These are phyloP conservation scores for Pseudoscleropodium purum DNA, from an alignment of 225 moss, liverwort and hornwort genomes.

Conservation along the genomic window DNA sequence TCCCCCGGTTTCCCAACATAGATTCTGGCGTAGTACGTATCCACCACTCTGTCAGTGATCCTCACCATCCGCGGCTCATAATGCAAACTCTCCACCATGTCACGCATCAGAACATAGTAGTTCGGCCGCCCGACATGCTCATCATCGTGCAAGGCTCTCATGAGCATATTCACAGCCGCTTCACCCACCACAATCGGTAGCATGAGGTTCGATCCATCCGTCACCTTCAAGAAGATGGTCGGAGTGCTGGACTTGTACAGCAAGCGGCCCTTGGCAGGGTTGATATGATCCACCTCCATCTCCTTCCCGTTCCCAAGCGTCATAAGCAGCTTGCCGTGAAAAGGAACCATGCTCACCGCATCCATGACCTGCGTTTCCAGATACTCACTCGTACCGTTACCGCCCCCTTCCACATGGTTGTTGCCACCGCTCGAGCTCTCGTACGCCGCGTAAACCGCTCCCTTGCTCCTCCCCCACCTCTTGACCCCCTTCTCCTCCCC, in stretches of 20 bases:
- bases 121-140: constrained; percentile 75
- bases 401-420: constrained; percentile 51
- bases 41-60: constrained; percentile 85
- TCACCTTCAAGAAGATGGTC: constrained; percentile 85
- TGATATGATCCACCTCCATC: constrained; percentile 90
- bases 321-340: constrained; percentile 83
- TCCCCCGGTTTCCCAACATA: constrained; percentile 77
- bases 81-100: constrained; percentile 74
- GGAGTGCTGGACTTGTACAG: constrained; percentile 87
- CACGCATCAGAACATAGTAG: constrained; percentile 78
- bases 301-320: constrained; percentile 74
- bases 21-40: constrained; percentile 91
- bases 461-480: neutral
- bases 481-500: neutral
- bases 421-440: constrained; percentile 52
- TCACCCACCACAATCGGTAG: constrained; percentile 94
- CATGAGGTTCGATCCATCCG: constrained; percentile 73
- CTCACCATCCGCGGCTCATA: constrained; percentile 93
- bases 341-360: constrained; percentile 89
- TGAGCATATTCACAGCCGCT: constrained; percentile 86
- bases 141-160: constrained; percentile 81
- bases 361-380: constrained; percentile 39
- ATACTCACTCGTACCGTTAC: constrained; percentile 46
- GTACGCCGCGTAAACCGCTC: constrained; percentile 25
- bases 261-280: constrained; percentile 77